These are phyloP conservation scores for Geotrichum citri-aurantii DNA, from an alignment of 1,139 yeast species.

Conservation along the genomic window DNA sequence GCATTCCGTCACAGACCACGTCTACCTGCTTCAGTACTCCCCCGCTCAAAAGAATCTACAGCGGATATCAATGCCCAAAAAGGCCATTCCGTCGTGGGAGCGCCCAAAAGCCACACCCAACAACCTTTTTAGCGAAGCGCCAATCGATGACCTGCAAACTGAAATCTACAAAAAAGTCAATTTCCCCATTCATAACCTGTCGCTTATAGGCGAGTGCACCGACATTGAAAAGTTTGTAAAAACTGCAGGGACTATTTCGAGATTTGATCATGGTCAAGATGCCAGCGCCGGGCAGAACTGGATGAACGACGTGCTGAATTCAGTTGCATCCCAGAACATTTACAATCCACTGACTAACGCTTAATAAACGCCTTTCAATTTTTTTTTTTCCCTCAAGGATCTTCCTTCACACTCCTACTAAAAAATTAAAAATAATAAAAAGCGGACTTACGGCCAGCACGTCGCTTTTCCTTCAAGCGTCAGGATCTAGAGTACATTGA, in stretches of 20 bases:
- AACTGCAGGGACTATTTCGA: constrained; percentile 2
- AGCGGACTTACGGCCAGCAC: too few relatives aligned
- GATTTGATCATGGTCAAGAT: constrained; percentile 2
- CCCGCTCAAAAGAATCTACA: background rate
- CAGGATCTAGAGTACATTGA: too few relatives aligned
- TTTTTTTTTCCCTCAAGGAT: too few relatives aligned
- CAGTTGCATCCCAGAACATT: background rate
- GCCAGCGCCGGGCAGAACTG: background rate
- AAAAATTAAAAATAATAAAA: too few relatives aligned
- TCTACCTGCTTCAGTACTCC: constrained; percentile 3
- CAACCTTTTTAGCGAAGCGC: background rate
- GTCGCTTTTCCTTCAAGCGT: too few relatives aligned
- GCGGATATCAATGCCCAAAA: background rate
- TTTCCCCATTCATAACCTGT: background rate
- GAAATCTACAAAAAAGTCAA: background rate
- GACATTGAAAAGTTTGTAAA: background rate
- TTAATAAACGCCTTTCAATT: too few relatives aligned
- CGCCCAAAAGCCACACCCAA: background rate
- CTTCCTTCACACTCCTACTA: too few relatives aligned
- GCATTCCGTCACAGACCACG: background rate
- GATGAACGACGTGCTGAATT: constrained; percentile 4
- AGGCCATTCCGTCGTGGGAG: constrained; percentile 7
- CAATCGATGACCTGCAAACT: background rate
- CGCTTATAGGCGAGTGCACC: constrained; percentile 1
- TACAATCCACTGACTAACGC: background rate